These are phyloP conservation scores for Fusarium sp. DNA, from an alignment of 2,329 filamentous ascomycete genomes.

Conservation along the genomic window DNA sequence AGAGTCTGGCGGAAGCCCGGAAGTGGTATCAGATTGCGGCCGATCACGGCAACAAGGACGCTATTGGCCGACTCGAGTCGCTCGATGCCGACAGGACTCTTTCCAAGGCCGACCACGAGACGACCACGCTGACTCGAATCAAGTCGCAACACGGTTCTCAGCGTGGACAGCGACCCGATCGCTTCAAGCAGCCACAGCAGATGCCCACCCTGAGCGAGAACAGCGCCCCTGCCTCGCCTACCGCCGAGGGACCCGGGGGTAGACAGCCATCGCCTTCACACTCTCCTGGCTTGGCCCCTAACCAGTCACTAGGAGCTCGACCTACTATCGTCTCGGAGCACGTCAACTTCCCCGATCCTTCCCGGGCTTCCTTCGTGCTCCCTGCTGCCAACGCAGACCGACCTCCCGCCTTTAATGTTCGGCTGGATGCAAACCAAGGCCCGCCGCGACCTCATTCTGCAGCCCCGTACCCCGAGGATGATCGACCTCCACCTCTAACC, in stretches of 20 bases:
- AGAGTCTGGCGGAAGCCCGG: slow-evolving; percentile 82
- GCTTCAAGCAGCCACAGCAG: slow-evolving; percentile 62
- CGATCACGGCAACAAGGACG: slow-evolving; percentile 92
- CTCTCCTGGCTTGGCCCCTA: slow-evolving; percentile 33
- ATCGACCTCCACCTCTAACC: slow-evolving; percentile 64
- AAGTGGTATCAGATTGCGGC: slow-evolving; percentile 93
- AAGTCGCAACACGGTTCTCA: slow-evolving; percentile 82
- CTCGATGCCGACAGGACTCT: slow-evolving; percentile 85
- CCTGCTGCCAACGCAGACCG: slow-evolving; percentile 46
- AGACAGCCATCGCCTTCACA: slow-evolving; percentile 28
- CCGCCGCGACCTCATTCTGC: slow-evolving; percentile 62
- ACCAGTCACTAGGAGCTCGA: slow-evolving; percentile 53
- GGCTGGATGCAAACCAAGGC: slow-evolving; percentile 52
- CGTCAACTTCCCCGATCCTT: slow-evolving; percentile 59
- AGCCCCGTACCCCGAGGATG: slow-evolving; percentile 78
- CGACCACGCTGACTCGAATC: slow-evolving; percentile 88
- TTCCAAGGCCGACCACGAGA: slow-evolving; percentile 92
- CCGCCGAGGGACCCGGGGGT: slow-evolving; percentile 28
- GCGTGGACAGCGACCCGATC: slow-evolving; percentile 68
- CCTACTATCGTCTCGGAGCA: slow-evolving; percentile 53
- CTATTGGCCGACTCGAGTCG: slow-evolving; percentile 81
- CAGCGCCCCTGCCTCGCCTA: slow-evolving; percentile 45
- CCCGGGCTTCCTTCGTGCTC: slow-evolving; percentile 51
- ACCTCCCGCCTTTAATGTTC: slow-evolving; percentile 63
- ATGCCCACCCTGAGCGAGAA: slow-evolving; percentile 63